Conservation (phyloP, 768 basidiomycete species). For the Crepidotus variabilis region DNA sequence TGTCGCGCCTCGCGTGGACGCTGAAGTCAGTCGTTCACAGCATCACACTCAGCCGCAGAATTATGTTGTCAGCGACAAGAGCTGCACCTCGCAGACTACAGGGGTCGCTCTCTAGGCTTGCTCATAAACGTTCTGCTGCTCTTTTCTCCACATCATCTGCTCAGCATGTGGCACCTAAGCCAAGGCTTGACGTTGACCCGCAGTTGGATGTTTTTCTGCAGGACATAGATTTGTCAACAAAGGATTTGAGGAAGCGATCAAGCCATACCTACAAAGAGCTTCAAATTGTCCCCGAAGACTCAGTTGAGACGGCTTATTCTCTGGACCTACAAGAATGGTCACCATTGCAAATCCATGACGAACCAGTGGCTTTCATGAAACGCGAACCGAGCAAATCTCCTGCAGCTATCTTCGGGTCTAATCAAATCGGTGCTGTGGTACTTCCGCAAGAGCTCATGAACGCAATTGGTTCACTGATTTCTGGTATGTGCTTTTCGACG, state of each 20-base stretch:
- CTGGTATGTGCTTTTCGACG: conserved; percentile 36
- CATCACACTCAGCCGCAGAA: not conserved
- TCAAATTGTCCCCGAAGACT: conserved; percentile 31
- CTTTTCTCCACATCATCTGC: not conserved
- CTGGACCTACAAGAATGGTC: conserved; percentile 17
- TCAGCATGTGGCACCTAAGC: conserved; percentile 39
- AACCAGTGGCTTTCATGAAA: conserved; percentile 30
- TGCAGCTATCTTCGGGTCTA: conserved; percentile 78
- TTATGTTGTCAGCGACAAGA: not conserved
- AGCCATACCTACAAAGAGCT: conserved; percentile 42
- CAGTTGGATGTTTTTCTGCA: conserved; percentile 56
- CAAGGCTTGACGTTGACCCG: conserved; percentile 62
- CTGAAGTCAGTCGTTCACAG: not conserved
- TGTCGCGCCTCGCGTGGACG: not conserved
- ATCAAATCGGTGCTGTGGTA: conserved; percentile 64
- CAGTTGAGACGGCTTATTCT: conserved; percentile 1
- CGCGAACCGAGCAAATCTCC: conserved; percentile 59
- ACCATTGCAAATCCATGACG: conserved; percentile 26
- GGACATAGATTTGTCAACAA: conserved; percentile 67
- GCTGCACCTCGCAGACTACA: not conserved
- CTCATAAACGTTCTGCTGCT: not conserved
- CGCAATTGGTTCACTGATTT: conserved; percentile 64
- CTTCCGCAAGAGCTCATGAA: conserved; percentile 70
- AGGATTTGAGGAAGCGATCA: conserved; percentile 26
- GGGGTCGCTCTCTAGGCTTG: not conserved